Base-by-base conservation (phyloP, 2,329 filamentous ascomycete genomes). In the Tolypocladium tropicale region DNA sequence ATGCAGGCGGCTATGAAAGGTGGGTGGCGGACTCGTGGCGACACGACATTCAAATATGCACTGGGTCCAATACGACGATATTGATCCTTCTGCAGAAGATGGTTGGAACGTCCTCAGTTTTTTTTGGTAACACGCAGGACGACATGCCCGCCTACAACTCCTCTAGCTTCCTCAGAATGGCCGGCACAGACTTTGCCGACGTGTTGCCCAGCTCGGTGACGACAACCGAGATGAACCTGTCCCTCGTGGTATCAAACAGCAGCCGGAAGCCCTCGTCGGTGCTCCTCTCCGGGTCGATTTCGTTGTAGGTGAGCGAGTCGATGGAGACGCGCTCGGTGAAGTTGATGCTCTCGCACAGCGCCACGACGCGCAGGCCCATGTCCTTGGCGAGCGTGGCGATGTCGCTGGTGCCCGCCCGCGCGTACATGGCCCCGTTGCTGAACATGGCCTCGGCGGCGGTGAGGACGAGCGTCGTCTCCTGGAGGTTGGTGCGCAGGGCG, bases 391-490 rank as follows among this genome's bases (percentile, higher is more conserved):
- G 84, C 76, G 94, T 88, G 21, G 93, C 92, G 11, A 97, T 81
- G 57, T 94, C 83, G 28, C 89, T 90, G 4, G 92, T 96, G 58
- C 94, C 94, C 11, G 90, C 84, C 23, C 91, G 84, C 5, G 89
- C 93, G 71, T 95, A 95, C 63, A 99, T 80, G 36, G 89, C 83
- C 9, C 94, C 94, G 71, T 97, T 97, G 63, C 89, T 92, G 74
- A 96, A 94, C 84, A 99, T 94, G 41, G 90, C 89, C 68, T 96
- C 92, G 5, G 92, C 91, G 14, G 91, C 92, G 1, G 97, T 89
- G 3, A 99, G 78, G 53, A 97, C 82, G 11, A 94, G 85, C 7
- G 85, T 88, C 2, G 78, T 73, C 48, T 71, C 68, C 60, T 84
- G 82, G 54, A 96, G 81, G 49, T 88, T 85, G 62, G 89, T 84